phyloP scores from a whole-genome alignment of 2,329 filamentous ascomycete species.

The Periglandula ipomoeae region DNA sequence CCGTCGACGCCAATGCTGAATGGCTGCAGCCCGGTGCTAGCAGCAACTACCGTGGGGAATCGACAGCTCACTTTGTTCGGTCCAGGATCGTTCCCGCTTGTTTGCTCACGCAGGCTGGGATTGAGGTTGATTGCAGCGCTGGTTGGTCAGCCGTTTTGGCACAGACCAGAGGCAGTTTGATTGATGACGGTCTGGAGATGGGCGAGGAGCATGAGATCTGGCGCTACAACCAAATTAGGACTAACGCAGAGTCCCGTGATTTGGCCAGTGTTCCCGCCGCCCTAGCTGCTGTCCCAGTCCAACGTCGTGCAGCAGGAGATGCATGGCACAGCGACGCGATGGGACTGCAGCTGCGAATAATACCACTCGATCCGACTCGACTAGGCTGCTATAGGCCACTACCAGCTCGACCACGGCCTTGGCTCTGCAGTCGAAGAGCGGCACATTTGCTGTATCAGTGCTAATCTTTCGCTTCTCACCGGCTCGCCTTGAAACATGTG shows the following conservation, averaged over 20 bases:
- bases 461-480: not conserved
- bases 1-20: not conserved
- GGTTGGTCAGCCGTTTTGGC: not conserved
- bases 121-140: not conserved
- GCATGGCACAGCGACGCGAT: not conserved
- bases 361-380: too few species aligned
- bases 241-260: conserved; percentile 6
- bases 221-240: not conserved
- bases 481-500: not conserved
- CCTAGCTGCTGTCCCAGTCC: too few species aligned
- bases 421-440: too few species aligned
- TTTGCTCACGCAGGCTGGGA: not conserved
- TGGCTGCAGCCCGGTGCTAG: not conserved
- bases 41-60: not conserved
- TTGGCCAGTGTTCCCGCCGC: not conserved
- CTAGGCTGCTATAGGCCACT: too few species aligned
- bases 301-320: too few species aligned
- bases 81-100: not conserved
- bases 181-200: conserved; percentile 2
- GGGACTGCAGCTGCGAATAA: not conserved
- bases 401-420: not conserved
- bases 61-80: not conserved
- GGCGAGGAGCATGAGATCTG: conserved; percentile 1
- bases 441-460: too few species aligned
- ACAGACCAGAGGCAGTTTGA: conserved; percentile 4